Base-by-base conservation (phyloP, 495 filamentous ascomycete species). In the Jackrogersella minutella region DNA sequence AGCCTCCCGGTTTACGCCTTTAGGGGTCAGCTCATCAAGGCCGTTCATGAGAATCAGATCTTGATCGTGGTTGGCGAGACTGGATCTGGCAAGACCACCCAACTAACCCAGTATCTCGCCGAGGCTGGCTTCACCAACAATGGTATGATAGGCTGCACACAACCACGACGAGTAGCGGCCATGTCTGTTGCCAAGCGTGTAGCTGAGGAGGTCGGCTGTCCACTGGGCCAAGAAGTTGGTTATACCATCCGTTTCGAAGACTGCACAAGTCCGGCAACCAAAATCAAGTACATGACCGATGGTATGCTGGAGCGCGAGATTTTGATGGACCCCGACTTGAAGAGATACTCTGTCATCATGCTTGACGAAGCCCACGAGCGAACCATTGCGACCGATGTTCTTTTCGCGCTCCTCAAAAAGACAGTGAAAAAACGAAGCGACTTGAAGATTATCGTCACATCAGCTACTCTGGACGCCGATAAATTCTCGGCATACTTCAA, bases 231-330 rank as follows among this genome's bases (percentile, higher is more conserved):
- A 31, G 94, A 97, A 75, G 93, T 99, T 62, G 95, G 95, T 40
- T 99, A 98, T 70, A 97, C 93, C 0, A 97, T 99, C 73, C 90
- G 95, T 73, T 99, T 99, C 74, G 95, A 99, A 72, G 96, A 99
- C 71, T 90, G 88, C 71, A 97, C 95, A 0, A 91, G 88, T 64
- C 88, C 93, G 1, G 88, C 91, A 11, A 99, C 95, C 10, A 89
- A 88, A 74, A 97, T 99, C 80, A 98, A 98, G 79, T 99, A 98
- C 78, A 97, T 98, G 93, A 99, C 95, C 10, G 95, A 99, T 65
- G 95, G 95, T 76, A 99, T 98, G 90, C 85, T 99, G 69, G 89
- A 98, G 78, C 81, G 95, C 78, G 96, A 99, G 77, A 92, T 97
- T 60, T 81, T 99, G 13, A 80, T 97, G 26, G 96, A 98, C 72